A percentile compares a stretch with the other conserved stretches of the same genome.
phyloP scores from a whole-genome alignment of 2,329 filamentous ascomycete species.

The Aotearoamyces nothofagi region DNA sequence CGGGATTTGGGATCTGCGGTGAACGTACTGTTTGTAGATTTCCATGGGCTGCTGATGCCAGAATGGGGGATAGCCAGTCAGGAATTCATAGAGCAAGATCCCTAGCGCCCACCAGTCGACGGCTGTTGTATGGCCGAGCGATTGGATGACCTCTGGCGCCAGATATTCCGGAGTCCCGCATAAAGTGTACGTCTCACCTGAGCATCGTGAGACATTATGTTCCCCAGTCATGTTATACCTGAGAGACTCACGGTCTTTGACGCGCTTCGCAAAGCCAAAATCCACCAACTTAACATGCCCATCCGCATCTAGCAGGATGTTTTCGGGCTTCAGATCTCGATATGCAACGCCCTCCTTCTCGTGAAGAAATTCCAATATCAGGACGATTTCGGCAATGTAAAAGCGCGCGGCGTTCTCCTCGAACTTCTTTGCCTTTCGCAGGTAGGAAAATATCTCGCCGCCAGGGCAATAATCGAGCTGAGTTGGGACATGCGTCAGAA shows the following conservation, averaged over 20 bases:
- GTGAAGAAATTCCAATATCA: slow-evolving; percentile 69
- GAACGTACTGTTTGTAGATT: slow-evolving; percentile 61
- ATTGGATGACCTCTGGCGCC: slow-evolving; percentile 71
- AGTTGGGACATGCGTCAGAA: background rate
- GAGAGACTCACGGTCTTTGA: slow-evolving; percentile 45
- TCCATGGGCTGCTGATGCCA: slow-evolving; percentile 80
- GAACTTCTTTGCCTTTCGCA: slow-evolving; percentile 64
- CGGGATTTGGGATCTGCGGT: background rate
- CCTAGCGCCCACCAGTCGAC: slow-evolving; percentile 85
- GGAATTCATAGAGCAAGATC: slow-evolving; percentile 71
- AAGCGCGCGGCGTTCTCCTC: slow-evolving; percentile 66
- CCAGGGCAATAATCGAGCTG: slow-evolving; percentile 66
- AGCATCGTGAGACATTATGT: too few species aligned
- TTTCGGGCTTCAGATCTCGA: slow-evolving; percentile 71
- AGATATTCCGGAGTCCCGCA: slow-evolving; percentile 78
- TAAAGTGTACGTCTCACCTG: slow-evolving; percentile 64
- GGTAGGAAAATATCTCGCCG: slow-evolving; percentile 73
- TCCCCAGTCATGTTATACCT: too few species aligned
- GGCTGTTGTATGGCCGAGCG: slow-evolving; percentile 60
- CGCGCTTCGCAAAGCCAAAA: slow-evolving; percentile 72
- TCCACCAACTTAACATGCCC: slow-evolving; percentile 75
- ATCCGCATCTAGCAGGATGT: slow-evolving; percentile 61
- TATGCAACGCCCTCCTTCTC: slow-evolving; percentile 69
- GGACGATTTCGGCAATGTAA: slow-evolving; percentile 71
- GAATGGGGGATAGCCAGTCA: slow-evolving; percentile 74